These are phyloP conservation scores for Lachnellula subtilissima DNA, from an alignment of 2,329 filamentous ascomycete species.

Conservation along the genomic window DNA sequence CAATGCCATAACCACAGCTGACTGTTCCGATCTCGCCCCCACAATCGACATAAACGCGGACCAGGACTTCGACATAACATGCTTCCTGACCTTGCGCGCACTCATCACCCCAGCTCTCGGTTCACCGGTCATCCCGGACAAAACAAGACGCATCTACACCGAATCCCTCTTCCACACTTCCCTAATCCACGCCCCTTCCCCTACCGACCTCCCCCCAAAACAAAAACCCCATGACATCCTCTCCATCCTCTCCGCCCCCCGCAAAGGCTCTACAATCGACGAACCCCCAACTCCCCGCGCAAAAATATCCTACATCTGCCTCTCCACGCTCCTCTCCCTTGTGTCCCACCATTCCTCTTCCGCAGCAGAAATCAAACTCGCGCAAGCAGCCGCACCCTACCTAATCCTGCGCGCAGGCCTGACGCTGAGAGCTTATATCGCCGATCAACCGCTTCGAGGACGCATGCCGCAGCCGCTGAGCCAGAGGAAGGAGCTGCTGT, in stretches of 20 bases:
- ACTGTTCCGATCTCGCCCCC: constrained; percentile 45
- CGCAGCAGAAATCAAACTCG: constrained; percentile 43
- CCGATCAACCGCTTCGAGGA: constrained; percentile 85
- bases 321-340: constrained; percentile 72
- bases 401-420: constrained; percentile 77
- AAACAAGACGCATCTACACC: constrained; percentile 64
- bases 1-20: constrained; percentile 65
- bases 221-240: constrained; percentile 47
- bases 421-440: constrained; percentile 77
- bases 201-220: constrained; percentile 51
- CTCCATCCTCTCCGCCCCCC: constrained; percentile 55
- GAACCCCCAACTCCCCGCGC: constrained; percentile 59
- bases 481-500: constrained; percentile 73
- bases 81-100: constrained; percentile 63
- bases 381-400: constrained; percentile 72
- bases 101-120: constrained; percentile 74
- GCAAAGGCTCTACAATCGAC: constrained; percentile 68
- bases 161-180: constrained; percentile 76
- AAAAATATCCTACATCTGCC: constrained; percentile 73
- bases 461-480: constrained; percentile 82
- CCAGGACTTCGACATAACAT: constrained; percentile 73
- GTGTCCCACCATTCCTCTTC: constrained; percentile 49
- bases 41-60: constrained; percentile 54
- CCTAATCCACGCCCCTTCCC: constrained; percentile 66
- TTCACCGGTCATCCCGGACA: constrained; percentile 58